These are phyloP conservation scores for Wickerhamiella dianesei DNA, from an alignment of 805 yeast species.

Conservation along the genomic window DNA sequence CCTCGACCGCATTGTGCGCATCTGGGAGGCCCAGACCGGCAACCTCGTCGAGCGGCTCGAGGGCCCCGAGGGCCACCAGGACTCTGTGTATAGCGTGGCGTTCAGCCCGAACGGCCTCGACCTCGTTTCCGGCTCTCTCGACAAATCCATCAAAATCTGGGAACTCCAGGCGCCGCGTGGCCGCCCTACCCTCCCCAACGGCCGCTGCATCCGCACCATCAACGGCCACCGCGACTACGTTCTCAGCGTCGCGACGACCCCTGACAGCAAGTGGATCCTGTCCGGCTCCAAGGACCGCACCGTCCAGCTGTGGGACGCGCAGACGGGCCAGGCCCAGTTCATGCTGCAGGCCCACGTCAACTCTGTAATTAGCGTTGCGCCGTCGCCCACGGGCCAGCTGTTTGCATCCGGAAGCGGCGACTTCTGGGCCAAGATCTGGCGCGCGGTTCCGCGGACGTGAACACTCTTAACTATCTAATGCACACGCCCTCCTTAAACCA, in stretches of 20 bases:
- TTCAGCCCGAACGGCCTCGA: conserved; percentile 85
- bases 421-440: conserved; percentile 95
- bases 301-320: conserved; percentile 91
- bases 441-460: conserved; percentile 27
- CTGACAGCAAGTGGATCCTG: conserved; percentile 78
- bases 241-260: conserved; percentile 83
- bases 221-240: conserved; percentile 96
- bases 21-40: conserved; percentile 92
- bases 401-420: conserved; percentile 98
- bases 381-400: conserved; percentile 71
- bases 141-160: conserved; percentile 94
- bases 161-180: conserved; percentile 48
- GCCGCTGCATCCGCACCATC: conserved; percentile 44
- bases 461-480: neutral
- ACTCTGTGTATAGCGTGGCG: conserved; percentile 88
- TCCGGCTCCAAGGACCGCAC: conserved; percentile 97
- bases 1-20: conserved; percentile 85
- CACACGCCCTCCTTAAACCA: no score
- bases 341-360: conserved; percentile 96
- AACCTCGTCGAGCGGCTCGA: conserved; percentile 84
- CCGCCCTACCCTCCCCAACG: conserved; percentile 23
- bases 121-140: conserved; percentile 88
- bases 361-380: conserved; percentile 89
- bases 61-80: conserved; percentile 83
- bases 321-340: conserved; percentile 77